phyloP scores from a whole-genome alignment of 1,139 yeast species.

The Pichia sp. region DNA sequence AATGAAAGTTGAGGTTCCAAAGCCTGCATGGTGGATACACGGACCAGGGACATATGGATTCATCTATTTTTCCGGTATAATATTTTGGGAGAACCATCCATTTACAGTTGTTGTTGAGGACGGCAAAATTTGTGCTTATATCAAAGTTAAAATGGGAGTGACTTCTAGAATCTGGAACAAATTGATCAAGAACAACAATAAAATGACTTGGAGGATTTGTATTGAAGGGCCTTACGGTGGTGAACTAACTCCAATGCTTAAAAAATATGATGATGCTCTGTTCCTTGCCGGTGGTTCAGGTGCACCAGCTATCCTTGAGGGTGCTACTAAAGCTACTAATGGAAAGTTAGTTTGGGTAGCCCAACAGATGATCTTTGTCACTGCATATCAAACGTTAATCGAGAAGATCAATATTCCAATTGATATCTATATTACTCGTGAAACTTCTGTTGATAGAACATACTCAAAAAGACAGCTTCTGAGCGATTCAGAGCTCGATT shows the following conservation, averaged over 20 bases:
- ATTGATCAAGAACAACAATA: slow-evolving; percentile 19
- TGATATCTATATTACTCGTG: slow-evolving; percentile 20
- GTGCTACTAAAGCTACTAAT: neutral
- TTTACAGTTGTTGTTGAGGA: slow-evolving; percentile 32
- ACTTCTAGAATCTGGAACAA: slow-evolving; percentile 25
- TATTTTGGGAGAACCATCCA: slow-evolving; percentile 38
- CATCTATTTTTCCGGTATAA: slow-evolving; percentile 28
- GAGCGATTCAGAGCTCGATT: slow-evolving; percentile 1
- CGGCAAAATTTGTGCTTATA: slow-evolving; percentile 27
- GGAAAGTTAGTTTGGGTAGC: slow-evolving; percentile 12
- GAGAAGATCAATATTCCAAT: slow-evolving; percentile 8
- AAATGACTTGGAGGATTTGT: slow-evolving; percentile 32
- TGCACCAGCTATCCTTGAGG: slow-evolving; percentile 4
- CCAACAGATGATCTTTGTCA: slow-evolving; percentile 6
- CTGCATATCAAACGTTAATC: slow-evolving; percentile 11
- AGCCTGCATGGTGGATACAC: slow-evolving; percentile 37
- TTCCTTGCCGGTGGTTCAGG: slow-evolving; percentile 62
- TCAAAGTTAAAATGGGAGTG: slow-evolving; percentile 36
- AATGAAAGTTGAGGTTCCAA: slow-evolving; percentile 39
- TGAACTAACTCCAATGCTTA: slow-evolving; percentile 22
- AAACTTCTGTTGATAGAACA: slow-evolving; percentile 1
- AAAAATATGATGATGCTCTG: slow-evolving; percentile 48
- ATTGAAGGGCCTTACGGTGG: slow-evolving; percentile 66
- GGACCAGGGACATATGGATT: slow-evolving; percentile 45
- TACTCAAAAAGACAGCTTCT: neutral